Conservation (phyloP, 352 stramenopile genomes). For the Globisporangium sylvaticum region DNA sequence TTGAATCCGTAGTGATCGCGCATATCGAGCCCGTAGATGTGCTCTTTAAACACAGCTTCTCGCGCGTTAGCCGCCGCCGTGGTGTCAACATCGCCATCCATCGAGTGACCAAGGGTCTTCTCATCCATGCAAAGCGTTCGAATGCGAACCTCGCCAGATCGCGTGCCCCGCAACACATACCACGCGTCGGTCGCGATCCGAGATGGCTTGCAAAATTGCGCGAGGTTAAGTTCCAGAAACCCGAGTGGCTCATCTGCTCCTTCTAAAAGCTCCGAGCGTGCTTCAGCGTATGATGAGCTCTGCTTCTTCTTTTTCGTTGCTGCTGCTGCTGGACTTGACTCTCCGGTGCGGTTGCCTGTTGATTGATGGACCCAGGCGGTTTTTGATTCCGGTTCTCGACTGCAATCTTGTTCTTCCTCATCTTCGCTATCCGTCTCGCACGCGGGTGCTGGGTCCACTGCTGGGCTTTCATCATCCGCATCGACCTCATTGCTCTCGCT, state of each 20-base stretch:
- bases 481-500: neutral
- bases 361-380: neutral
- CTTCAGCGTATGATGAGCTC: neutral
- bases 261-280: neutral
- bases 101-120: constrained; percentile 13
- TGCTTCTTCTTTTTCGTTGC: neutral
- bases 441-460: neutral
- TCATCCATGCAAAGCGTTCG: constrained; percentile 47
- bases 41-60: constrained; percentile 36
- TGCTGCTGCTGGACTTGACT: neutral
- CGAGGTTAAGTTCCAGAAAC: constrained; percentile 46
- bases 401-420: constrained; percentile 5
- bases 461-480: neutral
- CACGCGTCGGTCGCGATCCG: constrained; percentile 47
- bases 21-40: constrained; percentile 29
- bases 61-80: constrained; percentile 4
- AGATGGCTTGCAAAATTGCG: constrained; percentile 29
- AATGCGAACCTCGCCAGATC: constrained; percentile 60
- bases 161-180: constrained; percentile 46
- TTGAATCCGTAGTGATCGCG: constrained; percentile 67
- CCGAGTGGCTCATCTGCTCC: constrained; percentile 46
- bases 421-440: constrained; percentile 32
- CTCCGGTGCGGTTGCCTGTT: neutral
- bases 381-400: neutral
- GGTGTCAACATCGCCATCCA: constrained; percentile 4